Evolutionary conservation across 2,329 filamentous ascomycete species (phyloP).

Genomic region (Colletotrichum sp.): DNA sequence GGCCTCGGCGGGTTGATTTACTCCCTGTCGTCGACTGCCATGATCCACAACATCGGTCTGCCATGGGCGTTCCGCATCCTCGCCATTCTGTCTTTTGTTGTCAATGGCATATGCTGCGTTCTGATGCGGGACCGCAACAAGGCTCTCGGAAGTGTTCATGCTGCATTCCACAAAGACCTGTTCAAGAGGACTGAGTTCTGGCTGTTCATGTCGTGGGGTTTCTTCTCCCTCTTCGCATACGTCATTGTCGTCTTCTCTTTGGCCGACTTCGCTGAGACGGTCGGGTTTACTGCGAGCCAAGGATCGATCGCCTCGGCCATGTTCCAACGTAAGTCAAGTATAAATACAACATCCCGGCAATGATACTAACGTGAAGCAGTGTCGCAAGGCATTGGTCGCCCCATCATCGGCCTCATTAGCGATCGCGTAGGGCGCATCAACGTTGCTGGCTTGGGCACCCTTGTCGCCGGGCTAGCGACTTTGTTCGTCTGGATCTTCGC

Average conservation of each 20-base stretch:
- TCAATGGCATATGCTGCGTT: constrained; percentile 67
- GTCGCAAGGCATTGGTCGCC: constrained; percentile 71
- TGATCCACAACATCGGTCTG: constrained; percentile 69
- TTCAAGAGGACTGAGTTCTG: constrained; percentile 68
- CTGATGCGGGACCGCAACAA: constrained; percentile 76
- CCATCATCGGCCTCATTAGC: constrained; percentile 74
- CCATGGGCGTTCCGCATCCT: constrained; percentile 72
- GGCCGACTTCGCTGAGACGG: constrained; percentile 72
- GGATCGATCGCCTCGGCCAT: constrained; percentile 76
- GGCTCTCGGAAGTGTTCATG: constrained; percentile 68
- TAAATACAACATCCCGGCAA: constrained; percentile 15
- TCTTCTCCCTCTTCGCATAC: constrained; percentile 76
- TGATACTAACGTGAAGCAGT: constrained; percentile 33
- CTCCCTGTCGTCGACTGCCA: constrained; percentile 69
- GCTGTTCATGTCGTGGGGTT: constrained; percentile 70
- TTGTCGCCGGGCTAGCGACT: constrained; percentile 67
- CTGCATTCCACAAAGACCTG: constrained; percentile 68
- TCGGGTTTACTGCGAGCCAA: constrained; percentile 71
- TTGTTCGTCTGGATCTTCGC: constrained; percentile 78
- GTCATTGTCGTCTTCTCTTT: constrained; percentile 79
- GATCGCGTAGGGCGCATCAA: constrained; percentile 76
- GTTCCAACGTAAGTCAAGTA: constrained; percentile 62
- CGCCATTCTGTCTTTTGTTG: constrained; percentile 66
- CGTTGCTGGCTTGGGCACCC: constrained; percentile 69
- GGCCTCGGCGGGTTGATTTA: constrained; percentile 78